phyloP scores from a whole-genome alignment of 78 protist species.

The Abeoforma whisleri region DNA sequence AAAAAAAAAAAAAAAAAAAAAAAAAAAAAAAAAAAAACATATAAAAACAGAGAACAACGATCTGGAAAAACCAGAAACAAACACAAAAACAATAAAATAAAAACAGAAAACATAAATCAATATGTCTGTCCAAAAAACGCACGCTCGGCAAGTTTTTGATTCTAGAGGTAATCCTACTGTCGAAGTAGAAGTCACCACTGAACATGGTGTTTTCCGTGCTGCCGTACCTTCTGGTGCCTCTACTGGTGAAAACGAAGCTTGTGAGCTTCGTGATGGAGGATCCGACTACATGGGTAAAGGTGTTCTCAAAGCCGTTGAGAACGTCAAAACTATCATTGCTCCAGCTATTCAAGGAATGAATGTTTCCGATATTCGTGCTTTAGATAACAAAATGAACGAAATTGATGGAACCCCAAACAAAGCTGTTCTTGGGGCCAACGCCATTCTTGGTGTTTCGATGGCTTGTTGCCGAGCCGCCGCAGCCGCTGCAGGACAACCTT shows the following conservation, averaged over 20 bases:
- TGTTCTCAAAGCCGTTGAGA: constrained; percentile 69
- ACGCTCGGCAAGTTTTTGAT: constrained; percentile 85
- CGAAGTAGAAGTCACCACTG: constrained; percentile 74
- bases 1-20: too few species aligned
- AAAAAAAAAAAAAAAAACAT: too few species aligned
- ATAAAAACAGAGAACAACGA: too few species aligned
- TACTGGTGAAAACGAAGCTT: constrained; percentile 96
- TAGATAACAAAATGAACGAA: constrained; percentile 76
- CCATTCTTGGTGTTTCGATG: constrained; percentile 91
- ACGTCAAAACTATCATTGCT: constrained; percentile 72
- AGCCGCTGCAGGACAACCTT: constrained; percentile 73
- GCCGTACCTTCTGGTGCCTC: constrained; percentile 98
- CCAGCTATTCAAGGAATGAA: constrained; percentile 74
- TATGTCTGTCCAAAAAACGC: constrained; percentile 43
- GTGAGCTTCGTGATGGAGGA: constrained; percentile 86
- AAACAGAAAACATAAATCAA: constrained; percentile 2
- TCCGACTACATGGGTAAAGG: constrained; percentile 89
- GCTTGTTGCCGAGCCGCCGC: constrained; percentile 95
- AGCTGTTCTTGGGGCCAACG: constrained; percentile 96
- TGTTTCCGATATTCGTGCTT: constrained; percentile 43
- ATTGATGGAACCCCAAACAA: constrained; percentile 91
- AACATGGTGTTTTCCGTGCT: constrained; percentile 71
- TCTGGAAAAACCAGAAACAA: too few species aligned
- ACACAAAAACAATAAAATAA: too few species aligned
- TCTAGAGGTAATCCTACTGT: constrained; percentile 93